Conservation (phyloP, 495 filamentous ascomycete genomes). For the Clohesyomyces aquaticus region DNA sequence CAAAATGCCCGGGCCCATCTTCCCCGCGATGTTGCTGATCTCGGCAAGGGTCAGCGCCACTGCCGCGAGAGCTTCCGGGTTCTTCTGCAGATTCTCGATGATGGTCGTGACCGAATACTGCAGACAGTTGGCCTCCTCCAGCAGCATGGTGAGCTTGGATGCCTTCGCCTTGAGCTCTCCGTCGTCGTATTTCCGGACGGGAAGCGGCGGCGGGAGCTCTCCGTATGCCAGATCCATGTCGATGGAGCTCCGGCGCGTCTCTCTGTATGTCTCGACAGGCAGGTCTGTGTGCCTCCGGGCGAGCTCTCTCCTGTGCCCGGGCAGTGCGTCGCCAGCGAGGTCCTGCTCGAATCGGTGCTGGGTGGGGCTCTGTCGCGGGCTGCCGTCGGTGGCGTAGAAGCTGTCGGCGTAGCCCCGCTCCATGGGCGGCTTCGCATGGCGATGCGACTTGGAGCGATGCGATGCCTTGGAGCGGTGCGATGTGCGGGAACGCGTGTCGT, state of each 20-base stretch:
- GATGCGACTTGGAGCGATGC: constrained; percentile 27
- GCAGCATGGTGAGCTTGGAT: constrained; percentile 66
- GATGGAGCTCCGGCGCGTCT: constrained; percentile 55
- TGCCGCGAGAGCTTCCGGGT: constrained; percentile 91
- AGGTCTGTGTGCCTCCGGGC: constrained; percentile 44
- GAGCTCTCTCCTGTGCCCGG: constrained; percentile 39
- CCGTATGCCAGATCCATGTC: constrained; percentile 93
- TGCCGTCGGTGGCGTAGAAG: constrained; percentile 46
- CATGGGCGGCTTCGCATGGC: constrained; percentile 36
- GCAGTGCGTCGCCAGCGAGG: constrained; percentile 29
- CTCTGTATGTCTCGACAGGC: constrained; percentile 21
- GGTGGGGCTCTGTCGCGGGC: constrained; percentile 8
- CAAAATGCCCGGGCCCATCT: constrained; percentile 83
- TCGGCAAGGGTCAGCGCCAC: constrained; percentile 92
- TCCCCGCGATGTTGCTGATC: constrained; percentile 76
- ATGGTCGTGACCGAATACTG: constrained; percentile 82
- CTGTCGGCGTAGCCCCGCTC: constrained; percentile 47
- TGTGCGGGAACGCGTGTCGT: constrained; percentile 46
- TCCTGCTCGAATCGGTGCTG: constrained; percentile 34
- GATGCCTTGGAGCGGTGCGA: constrained; percentile 34
- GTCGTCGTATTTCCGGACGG: constrained; percentile 53
- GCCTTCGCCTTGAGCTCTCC: constrained; percentile 68
- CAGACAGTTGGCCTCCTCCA: constrained; percentile 85
- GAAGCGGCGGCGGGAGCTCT: constrained; percentile 60
- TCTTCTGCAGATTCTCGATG: constrained; percentile 83